These are phyloP conservation scores for Metarhizium robertsii DNA, from an alignment of 2,329 filamentous ascomycete genomes.

Conservation along the genomic window DNA sequence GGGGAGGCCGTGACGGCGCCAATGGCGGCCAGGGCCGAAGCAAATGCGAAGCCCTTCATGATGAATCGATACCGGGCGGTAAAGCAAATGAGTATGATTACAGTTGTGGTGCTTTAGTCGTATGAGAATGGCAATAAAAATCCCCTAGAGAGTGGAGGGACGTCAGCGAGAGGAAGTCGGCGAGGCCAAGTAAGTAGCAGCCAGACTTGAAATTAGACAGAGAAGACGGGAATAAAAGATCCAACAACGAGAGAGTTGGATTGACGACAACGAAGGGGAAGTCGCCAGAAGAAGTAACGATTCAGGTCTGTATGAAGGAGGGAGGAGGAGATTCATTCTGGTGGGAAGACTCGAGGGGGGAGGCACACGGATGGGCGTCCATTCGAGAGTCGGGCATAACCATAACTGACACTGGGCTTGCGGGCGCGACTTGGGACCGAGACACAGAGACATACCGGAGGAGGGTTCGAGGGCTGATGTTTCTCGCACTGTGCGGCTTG, in stretches of 20 bases:
- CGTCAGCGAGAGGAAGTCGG: constrained; percentile 5
- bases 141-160: constrained; percentile 11
- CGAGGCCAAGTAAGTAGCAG: background rate
- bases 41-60: constrained; percentile 41
- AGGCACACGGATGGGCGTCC: too few species aligned
- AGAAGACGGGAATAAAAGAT: constrained; percentile 14
- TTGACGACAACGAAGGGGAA: constrained; percentile 11
- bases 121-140: constrained; percentile 5
- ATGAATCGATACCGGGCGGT: constrained; percentile 16
- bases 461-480: too few species aligned
- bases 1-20: constrained; percentile 37
- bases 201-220: constrained; percentile 3
- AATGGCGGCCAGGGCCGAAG: constrained; percentile 38
- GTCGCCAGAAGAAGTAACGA: constrained; percentile 11
- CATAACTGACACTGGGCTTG: too few species aligned
- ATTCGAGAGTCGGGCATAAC: too few species aligned
- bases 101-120: background rate
- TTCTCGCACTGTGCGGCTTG: too few species aligned
- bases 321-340: constrained; percentile 7
- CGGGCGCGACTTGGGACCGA: background rate
- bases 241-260: constrained; percentile 30
- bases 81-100: constrained; percentile 3
- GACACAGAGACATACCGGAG: background rate
- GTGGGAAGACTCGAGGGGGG: constrained; percentile 4
- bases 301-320: background rate